Evolutionary conservation across 345 rosid genomes (phyloP).

Genomic region (Hibiscus syriacus): DNA sequence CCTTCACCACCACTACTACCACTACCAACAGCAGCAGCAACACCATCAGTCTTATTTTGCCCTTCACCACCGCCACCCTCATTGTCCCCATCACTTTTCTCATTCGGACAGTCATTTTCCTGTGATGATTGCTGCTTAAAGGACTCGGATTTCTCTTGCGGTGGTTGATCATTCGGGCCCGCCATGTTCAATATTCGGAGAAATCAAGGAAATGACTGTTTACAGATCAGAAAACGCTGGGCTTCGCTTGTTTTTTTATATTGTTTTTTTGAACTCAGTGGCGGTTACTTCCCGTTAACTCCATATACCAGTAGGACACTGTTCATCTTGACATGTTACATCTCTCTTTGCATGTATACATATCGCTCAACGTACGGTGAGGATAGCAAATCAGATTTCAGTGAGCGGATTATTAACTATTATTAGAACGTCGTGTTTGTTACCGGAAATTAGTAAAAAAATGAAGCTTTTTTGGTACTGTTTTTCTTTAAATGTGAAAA

Average conservation of each 20-base stretch:
- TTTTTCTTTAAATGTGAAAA: neutral
- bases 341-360: neutral
- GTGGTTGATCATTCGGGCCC: neutral
- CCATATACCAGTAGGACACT: neutral
- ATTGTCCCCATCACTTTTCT: neutral
- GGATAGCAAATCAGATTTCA: neutral
- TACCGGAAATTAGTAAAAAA: neutral
- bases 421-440: neutral
- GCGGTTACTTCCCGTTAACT: neutral
- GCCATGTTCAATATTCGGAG: neutral
- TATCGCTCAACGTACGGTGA: neutral
- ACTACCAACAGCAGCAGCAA: neutral
- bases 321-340: neutral
- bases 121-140: neutral
- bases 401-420: too few relatives aligned
- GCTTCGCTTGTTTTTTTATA: neutral
- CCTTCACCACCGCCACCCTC: too few relatives aligned
- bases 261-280: neutral
- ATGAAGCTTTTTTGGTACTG: neutral
- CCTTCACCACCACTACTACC: neutral
- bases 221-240: neutral
- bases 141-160: neutral
- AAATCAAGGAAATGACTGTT: neutral
- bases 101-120: too few relatives aligned
- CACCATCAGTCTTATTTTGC: too few relatives aligned